Evolutionary conservation across 1,284 basidiomycete species (phyloP).

Genomic region (Ceratobasidium sp.): DNA sequence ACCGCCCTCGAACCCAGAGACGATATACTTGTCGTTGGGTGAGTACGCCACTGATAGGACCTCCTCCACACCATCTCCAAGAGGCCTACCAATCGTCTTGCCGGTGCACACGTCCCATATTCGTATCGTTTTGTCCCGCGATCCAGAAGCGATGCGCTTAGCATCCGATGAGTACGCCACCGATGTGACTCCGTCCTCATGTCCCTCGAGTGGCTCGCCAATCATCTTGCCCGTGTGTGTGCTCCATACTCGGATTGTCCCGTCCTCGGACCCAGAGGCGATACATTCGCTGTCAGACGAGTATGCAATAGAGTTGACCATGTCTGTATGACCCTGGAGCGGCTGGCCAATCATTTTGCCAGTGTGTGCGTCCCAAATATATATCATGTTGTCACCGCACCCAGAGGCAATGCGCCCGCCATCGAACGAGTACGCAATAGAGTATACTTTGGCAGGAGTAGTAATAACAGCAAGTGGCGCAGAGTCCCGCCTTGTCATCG

Average conservation of each 20-base stretch:
- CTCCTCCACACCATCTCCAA: neutral
- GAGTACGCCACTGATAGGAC: conserved; percentile 21
- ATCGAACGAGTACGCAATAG: neutral
- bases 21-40: neutral
- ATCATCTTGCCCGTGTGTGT: too few species aligned
- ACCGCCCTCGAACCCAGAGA: neutral
- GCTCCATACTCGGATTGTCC: too few species aligned
- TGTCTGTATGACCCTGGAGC: too few species aligned
- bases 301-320: too few species aligned
- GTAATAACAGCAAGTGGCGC: neutral
- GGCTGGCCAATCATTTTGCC: too few species aligned
- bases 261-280: too few species aligned
- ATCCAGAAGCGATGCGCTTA: too few species aligned
- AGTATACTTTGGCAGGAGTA: neutral
- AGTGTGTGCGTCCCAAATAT: neutral
- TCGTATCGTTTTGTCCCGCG: neutral
- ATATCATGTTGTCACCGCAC: neutral
- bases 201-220: too few species aligned
- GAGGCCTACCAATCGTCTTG: neutral
- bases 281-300: too few species aligned
- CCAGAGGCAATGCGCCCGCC: neutral
- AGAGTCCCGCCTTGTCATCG: neutral
- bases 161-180: too few species aligned
- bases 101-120: neutral
- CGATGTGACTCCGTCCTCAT: too few species aligned